Evolutionary conservation across 2,329 filamentous ascomycete species (phyloP), one percentile per base, ranked within the genome.

Genomic region (Calonectria naviculata): DNA sequence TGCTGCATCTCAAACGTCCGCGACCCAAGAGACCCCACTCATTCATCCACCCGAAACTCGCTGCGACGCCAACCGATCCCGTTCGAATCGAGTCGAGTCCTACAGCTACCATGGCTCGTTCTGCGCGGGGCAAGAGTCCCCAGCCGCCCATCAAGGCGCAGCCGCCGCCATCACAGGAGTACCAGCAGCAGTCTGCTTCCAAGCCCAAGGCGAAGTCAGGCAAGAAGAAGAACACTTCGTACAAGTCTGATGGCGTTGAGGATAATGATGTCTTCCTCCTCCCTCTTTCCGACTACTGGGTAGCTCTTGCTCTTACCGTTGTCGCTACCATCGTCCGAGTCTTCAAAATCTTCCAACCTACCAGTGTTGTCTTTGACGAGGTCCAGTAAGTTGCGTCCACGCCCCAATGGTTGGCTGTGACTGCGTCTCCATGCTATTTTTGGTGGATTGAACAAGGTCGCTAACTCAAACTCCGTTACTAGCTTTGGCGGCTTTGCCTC

Each of bases 401-500:
- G 24, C n/a, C 8, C 36, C 29, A 9, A 29, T 26, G 29, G 21
- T 24, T 34, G 5, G 12, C 36, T 38, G 34, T 21, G 52, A 38
- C 21, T n/a, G 21, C n/a, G n/a, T 46, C n/a, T 19, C 29, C 21
- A n/a, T 12, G n/a, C 15, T 52, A 19, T 13, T 54, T 19, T 54
- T 31, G n/a, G n/a, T 62, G 36, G 52, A 28, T 29, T 29, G 34
- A 42, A 31, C 31, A 29, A 36, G 60, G 47, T 67, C 38, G 65
- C 76, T 78, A 71, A 78, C 70, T 31, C 17, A n/a, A 47, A 34
- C 24, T 60, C 60, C 49, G 29, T 60, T 29, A 74, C 75, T 80
- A 98, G 95, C 85, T 99, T 99, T 83, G 97, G 97, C 83, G 97
- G 97, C 60, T 99, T 99, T 82, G 97, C 97, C 75, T 95, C 94